Percentiles rank a stretch among this genome's conserved stretches.
phyloP scores from a whole-genome alignment of 306 rosid genomes.

The cucumber (Cucumis sativus) region DNA sequence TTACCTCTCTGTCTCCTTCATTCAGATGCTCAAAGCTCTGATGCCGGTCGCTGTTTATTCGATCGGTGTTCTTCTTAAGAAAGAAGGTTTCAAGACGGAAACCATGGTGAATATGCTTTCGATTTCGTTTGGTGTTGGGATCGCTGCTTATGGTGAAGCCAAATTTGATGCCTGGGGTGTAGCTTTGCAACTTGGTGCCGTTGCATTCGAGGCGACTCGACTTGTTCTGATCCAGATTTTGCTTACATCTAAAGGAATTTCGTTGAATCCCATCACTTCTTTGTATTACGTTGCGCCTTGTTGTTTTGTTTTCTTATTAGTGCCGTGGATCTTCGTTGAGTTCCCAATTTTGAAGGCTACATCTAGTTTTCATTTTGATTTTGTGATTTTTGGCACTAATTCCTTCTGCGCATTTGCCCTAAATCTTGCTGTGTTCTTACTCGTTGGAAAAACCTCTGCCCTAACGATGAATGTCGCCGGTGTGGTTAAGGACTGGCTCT shows the following conservation, averaged over 20 bases:
- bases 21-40: slow-evolving; percentile 84
- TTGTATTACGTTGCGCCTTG: slow-evolving; percentile 80
- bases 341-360: slow-evolving; percentile 44
- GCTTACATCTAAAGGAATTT: slow-evolving; percentile 73
- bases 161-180: slow-evolving; percentile 73
- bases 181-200: slow-evolving; percentile 63
- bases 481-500: slow-evolving; percentile 76
- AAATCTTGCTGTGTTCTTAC: slow-evolving; percentile 71
- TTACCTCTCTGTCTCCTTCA: slow-evolving; percentile 81
- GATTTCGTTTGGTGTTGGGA: slow-evolving; percentile 67
- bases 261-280: slow-evolving; percentile 68
- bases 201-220: slow-evolving; percentile 73
- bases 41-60: slow-evolving; percentile 95
- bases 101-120: slow-evolving; percentile 81
- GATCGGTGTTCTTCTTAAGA: slow-evolving; percentile 50
- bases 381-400: slow-evolving; percentile 52
- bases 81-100: slow-evolving; percentile 46
- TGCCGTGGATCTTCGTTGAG: slow-evolving; percentile 73
- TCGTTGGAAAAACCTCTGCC: slow-evolving; percentile 82
- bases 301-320: slow-evolving; percentile 40
- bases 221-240: slow-evolving; percentile 82
- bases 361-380: slow-evolving; percentile 56
- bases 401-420: slow-evolving; percentile 70
- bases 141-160: slow-evolving; percentile 87
- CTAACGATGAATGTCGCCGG: slow-evolving; percentile 92